Percentiles rank a stretch among this genome's conserved stretches.
phyloP scores from a whole-genome alignment of 495 filamentous ascomycete species.

The Penicillium paradoxum region DNA sequence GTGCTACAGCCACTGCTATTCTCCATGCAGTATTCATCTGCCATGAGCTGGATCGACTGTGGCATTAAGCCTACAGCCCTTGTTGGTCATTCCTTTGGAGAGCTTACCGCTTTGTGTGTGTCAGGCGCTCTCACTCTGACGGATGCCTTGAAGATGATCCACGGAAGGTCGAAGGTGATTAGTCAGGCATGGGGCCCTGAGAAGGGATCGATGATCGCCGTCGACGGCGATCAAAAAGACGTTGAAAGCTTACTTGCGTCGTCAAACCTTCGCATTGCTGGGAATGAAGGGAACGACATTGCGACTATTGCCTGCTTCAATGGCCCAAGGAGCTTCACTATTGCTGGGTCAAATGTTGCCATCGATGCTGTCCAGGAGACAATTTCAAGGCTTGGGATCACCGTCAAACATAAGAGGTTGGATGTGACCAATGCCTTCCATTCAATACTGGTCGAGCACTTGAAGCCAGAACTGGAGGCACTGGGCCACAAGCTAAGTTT shows the following conservation, averaged over 20 bases:
- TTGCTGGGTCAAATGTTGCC: slow-evolving; percentile 35
- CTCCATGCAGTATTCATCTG: slow-evolving; percentile 46
- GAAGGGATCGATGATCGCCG: slow-evolving; percentile 45
- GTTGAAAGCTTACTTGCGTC: slow-evolving; percentile 11
- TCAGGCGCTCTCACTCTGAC: slow-evolving; percentile 27
- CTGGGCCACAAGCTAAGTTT: slow-evolving; percentile 22
- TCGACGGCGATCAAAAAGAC: slow-evolving; percentile 30
- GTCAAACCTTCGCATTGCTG: too few relatives aligned
- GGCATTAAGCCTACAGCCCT: slow-evolving; percentile 30
- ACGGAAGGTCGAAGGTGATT: too few relatives aligned
- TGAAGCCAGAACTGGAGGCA: slow-evolving; percentile 21
- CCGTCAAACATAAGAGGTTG: slow-evolving; percentile 32
- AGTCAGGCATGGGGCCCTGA: slow-evolving; percentile 53
- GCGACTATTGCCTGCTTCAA: slow-evolving; percentile 46
- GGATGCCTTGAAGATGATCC: slow-evolving; percentile 40
- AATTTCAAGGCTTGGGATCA: too few relatives aligned
- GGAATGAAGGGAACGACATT: too few relatives aligned
- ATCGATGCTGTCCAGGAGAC: too few relatives aligned
- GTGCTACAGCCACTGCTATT: slow-evolving; percentile 42
- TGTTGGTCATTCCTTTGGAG: slow-evolving; percentile 50
- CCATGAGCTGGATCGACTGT: slow-evolving; percentile 44
- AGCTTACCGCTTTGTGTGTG: slow-evolving; percentile 41
- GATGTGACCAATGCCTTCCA: slow-evolving; percentile 52
- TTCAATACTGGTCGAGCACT: slow-evolving; percentile 38
- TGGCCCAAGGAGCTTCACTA: slow-evolving; percentile 39